phyloP scores from a whole-genome alignment of 2,329 filamentous ascomycete genomes.

The Phialophora verrucosa region DNA sequence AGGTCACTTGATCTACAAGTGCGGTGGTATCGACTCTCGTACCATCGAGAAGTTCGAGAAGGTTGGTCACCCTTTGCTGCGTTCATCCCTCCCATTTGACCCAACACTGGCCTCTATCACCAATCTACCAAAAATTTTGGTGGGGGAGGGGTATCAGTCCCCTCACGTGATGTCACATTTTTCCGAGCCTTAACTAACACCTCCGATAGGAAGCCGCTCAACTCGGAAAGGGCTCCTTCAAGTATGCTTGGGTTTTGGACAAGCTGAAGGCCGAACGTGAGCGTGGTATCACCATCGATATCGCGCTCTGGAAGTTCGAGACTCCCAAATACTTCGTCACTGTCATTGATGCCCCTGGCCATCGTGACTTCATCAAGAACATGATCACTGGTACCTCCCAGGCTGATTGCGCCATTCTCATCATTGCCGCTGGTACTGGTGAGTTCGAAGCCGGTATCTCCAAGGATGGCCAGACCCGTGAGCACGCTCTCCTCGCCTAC shows the following conservation, averaged over 20 bases:
- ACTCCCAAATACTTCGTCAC: conserved; percentile 97
- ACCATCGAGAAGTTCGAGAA: conserved; percentile 99
- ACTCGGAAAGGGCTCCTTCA: conserved; percentile 99
- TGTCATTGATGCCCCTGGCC: conserved; percentile 98
- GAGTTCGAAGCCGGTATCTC: conserved; percentile 99
- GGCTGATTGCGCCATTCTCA: conserved; percentile 99
- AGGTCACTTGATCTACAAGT: conserved; percentile 99
- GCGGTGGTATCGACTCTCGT: conserved; percentile 99
- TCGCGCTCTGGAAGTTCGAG: conserved; percentile 99
- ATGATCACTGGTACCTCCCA: conserved; percentile 99
- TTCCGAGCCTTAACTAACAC: conserved; percentile 20
- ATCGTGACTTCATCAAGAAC: conserved; percentile 99
- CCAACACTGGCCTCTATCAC: conserved; percentile 36
- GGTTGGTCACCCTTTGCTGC: conserved; percentile 62
- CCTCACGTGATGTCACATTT: conserved; percentile 38
- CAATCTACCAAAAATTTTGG: conserved; percentile 40
- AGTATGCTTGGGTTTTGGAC: conserved; percentile 99
- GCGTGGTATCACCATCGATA: conserved; percentile 99
- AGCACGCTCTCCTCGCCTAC: conserved; percentile 99
- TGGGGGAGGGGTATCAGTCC: conserved; percentile 44
- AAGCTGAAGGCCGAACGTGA: conserved; percentile 99
- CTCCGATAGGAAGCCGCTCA: conserved; percentile 86
- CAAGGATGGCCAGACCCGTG: conserved; percentile 99
- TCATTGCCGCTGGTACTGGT: conserved; percentile 99
- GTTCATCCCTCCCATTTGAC: conserved; percentile 13